Evolutionary conservation across 2,329 filamentous ascomycete species (phyloP).

Genomic region (Alternaria hordeiaustralica): DNA sequence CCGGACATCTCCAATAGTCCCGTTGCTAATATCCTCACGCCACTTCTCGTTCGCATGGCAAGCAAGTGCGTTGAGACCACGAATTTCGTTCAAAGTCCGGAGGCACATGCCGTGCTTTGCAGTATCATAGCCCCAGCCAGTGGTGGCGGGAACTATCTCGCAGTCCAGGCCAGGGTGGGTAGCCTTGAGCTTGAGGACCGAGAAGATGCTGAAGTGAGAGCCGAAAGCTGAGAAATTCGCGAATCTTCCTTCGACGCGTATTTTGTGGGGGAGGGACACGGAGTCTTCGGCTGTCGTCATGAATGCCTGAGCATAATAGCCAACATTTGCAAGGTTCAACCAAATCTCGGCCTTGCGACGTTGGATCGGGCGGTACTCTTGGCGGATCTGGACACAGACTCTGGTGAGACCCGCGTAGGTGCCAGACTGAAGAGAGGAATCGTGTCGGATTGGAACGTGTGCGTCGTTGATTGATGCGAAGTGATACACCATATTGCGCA

Average conservation of each 20-base stretch:
- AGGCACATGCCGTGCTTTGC: background rate
- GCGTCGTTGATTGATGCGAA: background rate
- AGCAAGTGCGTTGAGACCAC: background rate
- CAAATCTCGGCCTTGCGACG: background rate
- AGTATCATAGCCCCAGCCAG: too few species aligned
- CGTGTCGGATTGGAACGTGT: background rate
- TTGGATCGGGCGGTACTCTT: background rate
- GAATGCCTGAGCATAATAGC: background rate
- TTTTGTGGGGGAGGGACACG: background rate
- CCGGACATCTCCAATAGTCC: background rate
- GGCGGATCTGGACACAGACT: background rate
- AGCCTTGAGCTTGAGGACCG: background rate
- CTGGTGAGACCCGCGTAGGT: background rate
- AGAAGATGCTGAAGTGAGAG: background rate
- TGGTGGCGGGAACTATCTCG: background rate
- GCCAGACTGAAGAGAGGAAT: background rate
- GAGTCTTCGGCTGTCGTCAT: background rate
- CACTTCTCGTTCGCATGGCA: background rate
- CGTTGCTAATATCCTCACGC: background rate
- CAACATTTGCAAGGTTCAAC: background rate
- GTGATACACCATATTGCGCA: background rate
- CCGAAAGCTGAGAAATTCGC: fast-evolving
- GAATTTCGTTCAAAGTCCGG: background rate
- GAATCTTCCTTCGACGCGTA: background rate
- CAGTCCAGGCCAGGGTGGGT: background rate